phyloP scores from a whole-genome alignment of 805 yeast genomes.

The Sugiyamaella mastotermitis region DNA sequence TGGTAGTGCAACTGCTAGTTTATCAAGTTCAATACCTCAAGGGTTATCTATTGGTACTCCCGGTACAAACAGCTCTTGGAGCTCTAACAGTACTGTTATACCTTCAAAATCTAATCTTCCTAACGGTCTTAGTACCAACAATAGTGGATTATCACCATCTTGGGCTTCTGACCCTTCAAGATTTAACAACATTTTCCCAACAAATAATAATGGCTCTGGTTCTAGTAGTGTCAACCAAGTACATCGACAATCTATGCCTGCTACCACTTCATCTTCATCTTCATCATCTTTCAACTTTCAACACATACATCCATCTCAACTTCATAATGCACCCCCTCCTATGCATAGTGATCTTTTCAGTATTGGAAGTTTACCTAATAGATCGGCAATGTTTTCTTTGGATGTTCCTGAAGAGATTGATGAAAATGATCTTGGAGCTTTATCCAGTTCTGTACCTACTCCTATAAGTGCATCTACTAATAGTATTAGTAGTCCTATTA shows the following conservation, averaged over 20 bases:
- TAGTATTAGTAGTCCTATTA: neutral
- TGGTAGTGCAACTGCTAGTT: slow-evolving; percentile 2
- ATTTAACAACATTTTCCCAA: slow-evolving; percentile 1
- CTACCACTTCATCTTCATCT: slow-evolving; percentile 1
- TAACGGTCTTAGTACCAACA: neutral
- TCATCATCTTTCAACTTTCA: slow-evolving; percentile 4
- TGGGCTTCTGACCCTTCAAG: neutral
- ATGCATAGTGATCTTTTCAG: slow-evolving; percentile 2
- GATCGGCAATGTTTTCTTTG: slow-evolving; percentile 7
- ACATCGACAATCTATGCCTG: no score
- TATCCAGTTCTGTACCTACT: no score
- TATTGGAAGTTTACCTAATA: slow-evolving; percentile 4
- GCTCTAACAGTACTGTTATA: neutral
- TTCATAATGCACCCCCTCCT: slow-evolving; percentile 6
- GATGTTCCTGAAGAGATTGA: slow-evolving; percentile 6
- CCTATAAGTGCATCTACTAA: no score
- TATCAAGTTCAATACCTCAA: neutral
- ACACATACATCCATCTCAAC: slow-evolving; percentile 13
- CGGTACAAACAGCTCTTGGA: neutral
- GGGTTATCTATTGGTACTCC: neutral
- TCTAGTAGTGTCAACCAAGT: no score
- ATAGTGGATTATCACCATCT: neutral
- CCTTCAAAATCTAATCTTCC: neutral
- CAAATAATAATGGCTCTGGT: no score
- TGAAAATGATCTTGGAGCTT: slow-evolving; percentile 2